Conservation (phyloP, 306 rosid species). For the Luffa aegyptiaca region DNA sequence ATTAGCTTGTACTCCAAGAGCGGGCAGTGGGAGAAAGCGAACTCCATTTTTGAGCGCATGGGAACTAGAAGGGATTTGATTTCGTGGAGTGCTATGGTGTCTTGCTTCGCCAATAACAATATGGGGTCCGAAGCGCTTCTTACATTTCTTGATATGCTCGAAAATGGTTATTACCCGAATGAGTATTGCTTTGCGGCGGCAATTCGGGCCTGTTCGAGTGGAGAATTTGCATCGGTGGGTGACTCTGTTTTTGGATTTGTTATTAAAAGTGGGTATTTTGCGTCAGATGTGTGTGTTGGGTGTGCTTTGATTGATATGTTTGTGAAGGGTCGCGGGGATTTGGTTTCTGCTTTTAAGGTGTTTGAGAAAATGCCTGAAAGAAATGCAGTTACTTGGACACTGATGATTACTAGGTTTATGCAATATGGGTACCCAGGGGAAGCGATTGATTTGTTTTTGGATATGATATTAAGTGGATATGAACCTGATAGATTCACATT, state of each 20-base stretch:
- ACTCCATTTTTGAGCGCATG: slow-evolving; percentile 27
- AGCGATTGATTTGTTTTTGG: slow-evolving; percentile 29
- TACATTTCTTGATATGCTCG: slow-evolving; percentile 32
- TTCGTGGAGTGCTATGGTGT: slow-evolving; percentile 42
- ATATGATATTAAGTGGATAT: slow-evolving; percentile 26
- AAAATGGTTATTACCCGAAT: slow-evolving; percentile 29
- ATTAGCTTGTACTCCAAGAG: slow-evolving; percentile 49
- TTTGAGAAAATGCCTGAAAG: slow-evolving; percentile 41
- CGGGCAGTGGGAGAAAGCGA: slow-evolving; percentile 25
- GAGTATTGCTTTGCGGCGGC: slow-evolving; percentile 45
- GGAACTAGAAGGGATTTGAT: slow-evolving; percentile 27
- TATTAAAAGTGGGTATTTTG: slow-evolving; percentile 38
- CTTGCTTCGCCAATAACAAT: slow-evolving; percentile 38
- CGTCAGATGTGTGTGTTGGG: slow-evolving; percentile 45
- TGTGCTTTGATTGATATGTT: slow-evolving; percentile 56
- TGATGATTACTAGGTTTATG: slow-evolving; percentile 50
- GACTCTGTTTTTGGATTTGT: slow-evolving; percentile 24
- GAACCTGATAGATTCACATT: slow-evolving; percentile 45
- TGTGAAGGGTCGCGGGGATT: slow-evolving; percentile 26
- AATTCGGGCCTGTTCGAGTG: slow-evolving; percentile 33
- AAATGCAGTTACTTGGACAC: slow-evolving; percentile 48
- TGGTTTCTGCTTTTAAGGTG: slow-evolving; percentile 33
- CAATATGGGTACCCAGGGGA: slow-evolving; percentile 25
- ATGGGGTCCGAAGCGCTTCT: slow-evolving; percentile 24
- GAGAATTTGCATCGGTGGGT: slow-evolving; percentile 10